Conservation (phyloP, 345 rosid genomes). For the Eucalyptus tenuipes region DNA sequence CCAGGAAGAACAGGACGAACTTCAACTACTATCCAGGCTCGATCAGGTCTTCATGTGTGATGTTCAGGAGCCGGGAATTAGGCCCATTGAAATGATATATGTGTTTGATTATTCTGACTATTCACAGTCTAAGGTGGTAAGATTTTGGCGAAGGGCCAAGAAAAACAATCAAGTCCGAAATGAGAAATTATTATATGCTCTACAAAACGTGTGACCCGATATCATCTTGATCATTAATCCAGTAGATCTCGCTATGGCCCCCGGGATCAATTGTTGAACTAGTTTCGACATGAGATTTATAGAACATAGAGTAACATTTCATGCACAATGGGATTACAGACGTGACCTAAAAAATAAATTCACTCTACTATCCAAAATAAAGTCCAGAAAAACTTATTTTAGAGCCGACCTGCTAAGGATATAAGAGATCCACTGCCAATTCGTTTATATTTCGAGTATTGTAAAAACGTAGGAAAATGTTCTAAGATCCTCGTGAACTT, state of each 20-base stretch:
- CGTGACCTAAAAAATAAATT: too few species aligned
- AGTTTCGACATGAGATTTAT: neutral
- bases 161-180: neutral
- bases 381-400: too few species aligned
- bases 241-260: neutral
- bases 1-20: neutral
- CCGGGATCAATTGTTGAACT: neutral
- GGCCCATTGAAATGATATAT: neutral
- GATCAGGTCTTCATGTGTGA: neutral
- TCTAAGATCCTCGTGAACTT: neutral
- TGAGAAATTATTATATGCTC: neutral
- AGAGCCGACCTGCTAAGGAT: too few species aligned
- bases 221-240: neutral
- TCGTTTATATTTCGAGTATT: neutral
- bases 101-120: neutral
- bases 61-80: fast-evolving
- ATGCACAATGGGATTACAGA: too few species aligned
- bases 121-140: neutral
- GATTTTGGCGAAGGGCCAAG: neutral
- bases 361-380: too few species aligned
- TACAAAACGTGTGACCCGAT: neutral
- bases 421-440: too few species aligned
- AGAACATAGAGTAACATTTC: neutral
- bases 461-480: neutral
- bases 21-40: neutral